phyloP scores from a whole-genome alignment of 2,329 filamentous ascomycete species.

The Alternaria metachromatica region DNA sequence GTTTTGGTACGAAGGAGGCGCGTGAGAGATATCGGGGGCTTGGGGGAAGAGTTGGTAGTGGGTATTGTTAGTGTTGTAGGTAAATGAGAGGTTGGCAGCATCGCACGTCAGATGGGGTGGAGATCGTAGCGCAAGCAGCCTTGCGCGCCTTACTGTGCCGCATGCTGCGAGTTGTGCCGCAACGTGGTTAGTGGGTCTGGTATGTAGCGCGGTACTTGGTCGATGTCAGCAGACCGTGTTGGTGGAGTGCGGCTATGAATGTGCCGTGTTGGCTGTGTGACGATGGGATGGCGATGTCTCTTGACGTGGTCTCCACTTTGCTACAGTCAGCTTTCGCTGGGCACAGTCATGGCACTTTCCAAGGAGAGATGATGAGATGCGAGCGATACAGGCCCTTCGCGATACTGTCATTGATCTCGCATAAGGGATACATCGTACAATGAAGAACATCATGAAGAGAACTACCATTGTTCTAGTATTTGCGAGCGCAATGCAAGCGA shows the following conservation, averaged over 20 bases:
- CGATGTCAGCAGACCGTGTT: background rate
- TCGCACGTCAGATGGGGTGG: background rate
- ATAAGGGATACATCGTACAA: background rate
- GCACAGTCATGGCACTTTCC: background rate
- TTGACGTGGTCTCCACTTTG: background rate
- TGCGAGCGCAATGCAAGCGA: background rate
- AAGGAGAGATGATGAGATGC: background rate
- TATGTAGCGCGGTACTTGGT: background rate
- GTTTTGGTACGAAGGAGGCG: too few relatives aligned
- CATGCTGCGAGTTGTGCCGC: conserved; percentile 2
- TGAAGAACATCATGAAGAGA: background rate
- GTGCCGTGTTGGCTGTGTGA: background rate
- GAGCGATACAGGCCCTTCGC: background rate
- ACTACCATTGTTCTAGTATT: background rate
- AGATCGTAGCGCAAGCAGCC: background rate
- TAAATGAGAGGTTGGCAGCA: background rate
- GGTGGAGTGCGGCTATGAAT: conserved; percentile 6
- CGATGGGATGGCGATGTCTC: background rate
- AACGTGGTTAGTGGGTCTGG: background rate
- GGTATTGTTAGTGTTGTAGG: background rate
- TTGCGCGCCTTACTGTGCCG: conserved; percentile 1
- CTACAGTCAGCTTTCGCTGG: background rate
- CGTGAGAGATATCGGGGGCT: background rate
- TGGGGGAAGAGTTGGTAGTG: background rate
- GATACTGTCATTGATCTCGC: background rate